Evolutionary conservation across 257 asterid species (phyloP).

Genomic region (Plantago ovata): DNA sequence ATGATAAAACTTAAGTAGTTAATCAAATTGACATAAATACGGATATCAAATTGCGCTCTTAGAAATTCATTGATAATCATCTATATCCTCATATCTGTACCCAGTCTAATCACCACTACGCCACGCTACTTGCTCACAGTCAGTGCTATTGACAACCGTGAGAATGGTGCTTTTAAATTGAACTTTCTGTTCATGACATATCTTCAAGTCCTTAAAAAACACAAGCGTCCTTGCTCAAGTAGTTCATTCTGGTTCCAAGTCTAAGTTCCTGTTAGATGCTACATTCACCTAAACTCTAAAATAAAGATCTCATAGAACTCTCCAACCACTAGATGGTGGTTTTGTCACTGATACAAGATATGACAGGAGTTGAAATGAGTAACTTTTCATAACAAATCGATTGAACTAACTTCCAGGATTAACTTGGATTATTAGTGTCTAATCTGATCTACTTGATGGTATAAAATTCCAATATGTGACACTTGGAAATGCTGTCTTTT

Average conservation of each 20-base stretch:
- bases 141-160: too few species aligned
- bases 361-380: constrained; percentile 22
- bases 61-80: too few species aligned
- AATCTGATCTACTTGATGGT: constrained; percentile 4
- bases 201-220: background rate
- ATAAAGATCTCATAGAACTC: constrained; percentile 16
- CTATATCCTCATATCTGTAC: too few species aligned
- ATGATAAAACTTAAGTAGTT: too few species aligned
- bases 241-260: background rate
- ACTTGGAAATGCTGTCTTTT: constrained; percentile 9
- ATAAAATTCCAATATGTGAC: constrained; percentile 10
- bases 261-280: background rate
- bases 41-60: too few species aligned
- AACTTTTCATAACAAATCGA: constrained; percentile 19
- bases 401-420: constrained; percentile 14
- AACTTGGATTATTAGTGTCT: constrained; percentile 8
- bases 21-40: too few species aligned
- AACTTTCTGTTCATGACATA: background rate
- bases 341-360: constrained; percentile 27
- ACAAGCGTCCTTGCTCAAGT: too few species aligned
- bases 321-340: constrained; percentile 20
- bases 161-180: too few species aligned
- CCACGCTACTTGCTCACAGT: too few species aligned
- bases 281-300: background rate
- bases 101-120: too few species aligned